Base-by-base conservation (phyloP, 1,284 basidiomycete genomes). In the Cryptococcus jaspeensis region DNA sequence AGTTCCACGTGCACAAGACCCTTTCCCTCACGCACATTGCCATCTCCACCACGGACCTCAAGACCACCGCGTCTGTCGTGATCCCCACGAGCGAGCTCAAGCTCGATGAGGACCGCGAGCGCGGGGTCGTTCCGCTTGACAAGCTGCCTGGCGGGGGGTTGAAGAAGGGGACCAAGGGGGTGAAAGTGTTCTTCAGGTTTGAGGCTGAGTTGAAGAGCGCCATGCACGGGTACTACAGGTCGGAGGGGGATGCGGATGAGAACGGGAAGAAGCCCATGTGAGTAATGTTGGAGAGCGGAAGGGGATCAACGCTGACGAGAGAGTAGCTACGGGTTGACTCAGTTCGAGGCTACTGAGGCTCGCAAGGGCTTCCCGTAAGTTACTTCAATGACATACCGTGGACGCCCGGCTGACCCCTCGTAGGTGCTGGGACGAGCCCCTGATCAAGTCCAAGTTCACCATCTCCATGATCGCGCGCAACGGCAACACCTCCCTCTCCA, bases 341-440 rank as follows among this genome's bases (percentile, higher is more conserved):
- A 93, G 74, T 78, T 81, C 53, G 79, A 97, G 86, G 87, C 94
- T 18, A 96, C 92, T 25, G 85, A 87, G 56, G 92, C 92, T 5
- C 82, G 93, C 57, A 82, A 85, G 51, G 87, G 87, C 11, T 90
- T 92, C 76, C 90, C 90, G 55, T 72, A 47, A 63, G 69, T 59
- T 7, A 13, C 6, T 37, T 41, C 15, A 18, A 5, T 84, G 76
- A 55, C 22, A n/a, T 15, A 15, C 35, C 8, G 15, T 20, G 12
- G 32, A 5, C 40, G 22, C 32, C 41, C 12, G 18, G 32, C 36
- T 53, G 8, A 35, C 13, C 22, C 49, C 75, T 20, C 78, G 75
- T 64, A 81, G 81, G 3, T 80, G 80, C 64, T 98, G 90, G 90
- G 95, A 97, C 74, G 93, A 98, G 75, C 95, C 95, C 23, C 82